Conservation (phyloP, 78 protist species). For the Speleostelium caveatum region DNA sequence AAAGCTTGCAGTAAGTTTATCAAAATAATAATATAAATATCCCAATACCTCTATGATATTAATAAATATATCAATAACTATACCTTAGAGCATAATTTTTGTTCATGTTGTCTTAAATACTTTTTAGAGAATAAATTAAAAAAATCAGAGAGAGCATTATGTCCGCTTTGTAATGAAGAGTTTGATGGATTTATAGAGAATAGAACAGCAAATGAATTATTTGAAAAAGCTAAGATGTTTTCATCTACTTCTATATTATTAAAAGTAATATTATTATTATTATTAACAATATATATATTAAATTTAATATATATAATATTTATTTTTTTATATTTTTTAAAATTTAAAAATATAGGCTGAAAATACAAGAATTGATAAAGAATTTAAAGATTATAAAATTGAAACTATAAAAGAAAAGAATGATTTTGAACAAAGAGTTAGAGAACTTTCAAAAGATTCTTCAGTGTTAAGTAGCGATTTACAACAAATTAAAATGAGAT, state of each 20-base stretch:
- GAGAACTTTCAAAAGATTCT: neutral
- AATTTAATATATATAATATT: too few relatives aligned
- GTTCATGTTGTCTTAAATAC: conserved; percentile 15
- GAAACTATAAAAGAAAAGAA: neutral
- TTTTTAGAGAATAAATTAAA: neutral
- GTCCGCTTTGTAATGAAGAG: conserved; percentile 63
- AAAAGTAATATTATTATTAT: conserved; percentile 1
- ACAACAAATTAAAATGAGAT: neutral
- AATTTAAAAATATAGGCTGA: too few relatives aligned
- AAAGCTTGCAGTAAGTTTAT: conserved; percentile 22
- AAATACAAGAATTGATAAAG: too few relatives aligned
- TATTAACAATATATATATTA: too few relatives aligned
- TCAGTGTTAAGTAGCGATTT: neutral
- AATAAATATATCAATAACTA: neutral
- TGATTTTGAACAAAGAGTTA: neutral
- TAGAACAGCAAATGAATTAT: conserved; percentile 32
- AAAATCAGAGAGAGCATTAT: neutral
- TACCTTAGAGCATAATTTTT: conserved; percentile 55
- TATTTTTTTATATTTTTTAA: too few relatives aligned
- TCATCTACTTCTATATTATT: conserved; percentile 14
- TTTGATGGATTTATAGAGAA: conserved; percentile 63
- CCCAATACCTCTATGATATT: neutral
- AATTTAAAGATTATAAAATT: neutral
- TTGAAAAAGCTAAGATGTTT: conserved; percentile 7
- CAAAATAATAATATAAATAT: neutral